Conservation (phyloP, 1,284 basidiomycete species). For the Boletus subluridellus region DNA sequence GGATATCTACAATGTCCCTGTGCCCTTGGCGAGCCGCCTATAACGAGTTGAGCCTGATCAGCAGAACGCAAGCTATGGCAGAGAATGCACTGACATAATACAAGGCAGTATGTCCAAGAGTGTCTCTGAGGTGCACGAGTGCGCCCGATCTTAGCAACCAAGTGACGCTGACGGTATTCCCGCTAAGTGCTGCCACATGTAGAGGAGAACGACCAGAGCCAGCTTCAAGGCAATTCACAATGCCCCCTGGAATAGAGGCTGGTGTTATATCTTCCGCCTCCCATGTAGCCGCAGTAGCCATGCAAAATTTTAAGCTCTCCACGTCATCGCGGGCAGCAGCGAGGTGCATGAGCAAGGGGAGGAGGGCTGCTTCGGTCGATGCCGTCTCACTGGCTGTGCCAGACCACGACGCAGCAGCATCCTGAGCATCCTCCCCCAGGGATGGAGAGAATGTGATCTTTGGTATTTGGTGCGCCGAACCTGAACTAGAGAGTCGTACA, state of each 20-base stretch:
- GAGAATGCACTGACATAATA: constrained; percentile 59
- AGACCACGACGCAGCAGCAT: constrained; percentile 68
- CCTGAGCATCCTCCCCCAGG: constrained; percentile 38
- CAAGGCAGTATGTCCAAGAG: constrained; percentile 75
- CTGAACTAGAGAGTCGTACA: constrained; percentile 54
- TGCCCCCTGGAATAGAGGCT: constrained; percentile 52
- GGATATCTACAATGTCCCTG: constrained; percentile 56
- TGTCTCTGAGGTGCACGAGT: constrained; percentile 80
- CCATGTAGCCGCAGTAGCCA: constrained; percentile 35
- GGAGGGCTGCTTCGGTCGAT: constrained; percentile 62
- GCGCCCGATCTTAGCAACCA: constrained; percentile 74
- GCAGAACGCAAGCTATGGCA: not conserved
- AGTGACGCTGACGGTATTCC: constrained; percentile 52
- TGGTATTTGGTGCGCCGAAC: constrained; percentile 36
- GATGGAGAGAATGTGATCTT: constrained; percentile 46
- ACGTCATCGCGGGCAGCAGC: constrained; percentile 67
- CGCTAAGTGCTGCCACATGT: constrained; percentile 77
- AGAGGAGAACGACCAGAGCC: constrained; percentile 73
- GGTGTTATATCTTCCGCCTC: constrained; percentile 28
- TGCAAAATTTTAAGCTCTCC: constrained; percentile 58
- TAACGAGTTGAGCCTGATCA: not conserved
- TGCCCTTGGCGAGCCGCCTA: constrained; percentile 71
- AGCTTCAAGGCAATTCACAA: constrained; percentile 67
- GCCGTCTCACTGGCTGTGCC: constrained; percentile 71
- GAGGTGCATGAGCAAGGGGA: constrained; percentile 75